Percentiles rank a stretch among this genome's conserved stretches.
phyloP scores from a whole-genome alignment of 352 stramenopile genomes.

The Globisporangium parvum region DNA sequence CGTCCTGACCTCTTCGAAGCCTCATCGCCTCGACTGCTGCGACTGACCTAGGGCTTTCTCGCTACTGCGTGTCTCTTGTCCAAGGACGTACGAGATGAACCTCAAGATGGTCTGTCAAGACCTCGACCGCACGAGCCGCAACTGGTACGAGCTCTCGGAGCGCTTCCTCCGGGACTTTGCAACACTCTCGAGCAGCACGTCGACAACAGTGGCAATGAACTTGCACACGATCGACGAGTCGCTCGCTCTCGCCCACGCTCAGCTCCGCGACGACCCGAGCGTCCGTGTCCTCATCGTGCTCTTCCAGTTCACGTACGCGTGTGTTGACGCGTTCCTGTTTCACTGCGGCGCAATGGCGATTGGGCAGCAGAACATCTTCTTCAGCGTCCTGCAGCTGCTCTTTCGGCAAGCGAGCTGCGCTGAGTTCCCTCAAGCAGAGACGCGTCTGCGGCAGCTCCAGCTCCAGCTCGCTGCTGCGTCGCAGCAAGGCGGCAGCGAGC shows the following conservation, averaged over 20 bases:
- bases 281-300: constrained; percentile 32
- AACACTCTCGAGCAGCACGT: background rate
- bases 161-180: constrained; percentile 42
- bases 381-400: constrained; percentile 58
- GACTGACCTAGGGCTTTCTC: background rate
- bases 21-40: too few relatives aligned
- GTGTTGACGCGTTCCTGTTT: constrained; percentile 68
- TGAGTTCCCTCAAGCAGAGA: constrained; percentile 55
- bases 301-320: constrained; percentile 82
- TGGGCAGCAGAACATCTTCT: constrained; percentile 69
- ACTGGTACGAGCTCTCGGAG: constrained; percentile 49
- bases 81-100: constrained; percentile 72
- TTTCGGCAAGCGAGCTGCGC: constrained; percentile 66
- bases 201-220: constrained; percentile 1
- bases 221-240: constrained; percentile 45
- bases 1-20: too few relatives aligned
- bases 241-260: constrained; percentile 16
- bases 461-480: constrained; percentile 6
- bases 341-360: constrained; percentile 76
- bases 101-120: constrained; percentile 41
- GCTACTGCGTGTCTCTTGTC: constrained; percentile 1
- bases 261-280: constrained; percentile 19
- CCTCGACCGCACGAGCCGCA: constrained; percentile 39
- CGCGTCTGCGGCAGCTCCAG: constrained; percentile 16
- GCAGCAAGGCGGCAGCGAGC: constrained; percentile 1